Evolutionary conservation across 148 eudicot species (phyloP).

Genomic region (Persicaria tinctoria): DNA sequence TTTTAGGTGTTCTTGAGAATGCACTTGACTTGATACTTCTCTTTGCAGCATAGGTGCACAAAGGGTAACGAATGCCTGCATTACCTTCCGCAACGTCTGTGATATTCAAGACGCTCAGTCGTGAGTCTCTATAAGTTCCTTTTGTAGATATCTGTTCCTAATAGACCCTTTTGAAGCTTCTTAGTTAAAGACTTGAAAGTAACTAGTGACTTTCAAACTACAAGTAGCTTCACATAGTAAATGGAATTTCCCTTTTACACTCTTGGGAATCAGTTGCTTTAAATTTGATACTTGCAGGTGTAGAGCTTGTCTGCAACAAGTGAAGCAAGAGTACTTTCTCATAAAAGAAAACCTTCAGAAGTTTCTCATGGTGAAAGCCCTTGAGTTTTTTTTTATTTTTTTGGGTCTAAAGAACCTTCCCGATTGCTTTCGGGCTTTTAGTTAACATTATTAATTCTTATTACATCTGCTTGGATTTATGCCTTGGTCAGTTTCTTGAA

Average conservation of each 20-base stretch:
- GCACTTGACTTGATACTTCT: background rate
- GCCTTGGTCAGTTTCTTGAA: too few relatives aligned
- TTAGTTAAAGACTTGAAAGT: background rate
- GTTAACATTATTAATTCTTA: too few relatives aligned
- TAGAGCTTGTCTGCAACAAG: conserved; percentile 14
- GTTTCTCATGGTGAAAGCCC: conserved; percentile 5
- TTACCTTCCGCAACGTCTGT: conserved; percentile 33
- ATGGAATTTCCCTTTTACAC: background rate
- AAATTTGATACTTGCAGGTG: conserved; percentile 6
- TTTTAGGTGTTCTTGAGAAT: background rate
- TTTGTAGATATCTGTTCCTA: background rate
- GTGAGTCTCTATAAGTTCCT: conserved; percentile 24
- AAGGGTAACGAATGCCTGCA: conserved; percentile 50
- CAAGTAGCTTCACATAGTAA: background rate
- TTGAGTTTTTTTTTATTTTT: background rate
- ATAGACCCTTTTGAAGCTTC: background rate
- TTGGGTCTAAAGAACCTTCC: background rate
- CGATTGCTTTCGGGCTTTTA: too few relatives aligned
- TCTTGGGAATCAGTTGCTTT: background rate
- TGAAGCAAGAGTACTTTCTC: conserved; percentile 11
- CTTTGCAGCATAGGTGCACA: conserved; percentile 67
- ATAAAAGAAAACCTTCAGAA: conserved; percentile 11
- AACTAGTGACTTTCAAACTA: background rate
- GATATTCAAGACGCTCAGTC: conserved; percentile 31
- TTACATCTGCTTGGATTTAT: too few relatives aligned